Evolutionary conservation across 192 early-diverging fungal genomes (phyloP).

Genomic region (Allomyces macrogynus): DNA sequence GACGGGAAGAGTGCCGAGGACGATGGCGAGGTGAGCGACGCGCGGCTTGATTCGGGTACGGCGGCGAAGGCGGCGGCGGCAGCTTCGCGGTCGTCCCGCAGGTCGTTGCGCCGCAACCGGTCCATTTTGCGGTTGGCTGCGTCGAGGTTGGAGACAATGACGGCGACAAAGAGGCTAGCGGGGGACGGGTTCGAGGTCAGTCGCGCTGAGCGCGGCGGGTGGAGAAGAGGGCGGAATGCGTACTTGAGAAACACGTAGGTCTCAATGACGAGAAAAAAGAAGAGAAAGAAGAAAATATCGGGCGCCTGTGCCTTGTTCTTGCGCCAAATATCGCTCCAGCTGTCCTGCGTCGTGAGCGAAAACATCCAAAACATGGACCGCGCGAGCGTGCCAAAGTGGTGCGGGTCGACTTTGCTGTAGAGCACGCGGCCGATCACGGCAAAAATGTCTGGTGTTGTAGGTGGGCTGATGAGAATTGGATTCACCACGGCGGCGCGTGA

Average conservation of each 20-base stretch:
- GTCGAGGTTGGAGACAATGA: slow-evolving; percentile 21
- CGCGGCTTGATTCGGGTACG: too few relatives aligned
- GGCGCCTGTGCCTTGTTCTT: slow-evolving; percentile 11
- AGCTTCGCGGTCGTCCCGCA: too few relatives aligned
- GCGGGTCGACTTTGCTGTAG: slow-evolving; percentile 13
- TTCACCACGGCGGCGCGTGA: too few relatives aligned
- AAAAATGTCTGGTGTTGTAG: slow-evolving; percentile 14
- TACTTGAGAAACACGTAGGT: slow-evolving; percentile 21
- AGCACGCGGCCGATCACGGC: slow-evolving; percentile 11
- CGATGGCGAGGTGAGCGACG: too few relatives aligned
- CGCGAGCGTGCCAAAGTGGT: slow-evolving; percentile 12
- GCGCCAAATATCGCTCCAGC: slow-evolving; percentile 14
- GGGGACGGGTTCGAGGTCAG: not conserved
- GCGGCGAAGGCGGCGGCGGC: too few relatives aligned
- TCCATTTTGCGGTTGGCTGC: too few relatives aligned
- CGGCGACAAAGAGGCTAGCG: slow-evolving; percentile 18
- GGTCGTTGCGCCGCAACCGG: too few relatives aligned
- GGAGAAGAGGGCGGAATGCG: not conserved
- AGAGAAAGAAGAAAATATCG: slow-evolving; percentile 12
- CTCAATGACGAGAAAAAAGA: slow-evolving; percentile 14
- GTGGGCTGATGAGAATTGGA: not conserved
- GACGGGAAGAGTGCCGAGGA: too few relatives aligned
- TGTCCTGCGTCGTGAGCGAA: slow-evolving; percentile 15
- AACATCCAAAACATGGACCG: slow-evolving; percentile 11
- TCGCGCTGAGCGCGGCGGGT: not conserved